These are phyloP conservation scores for Cordyceps tenuipes DNA, from an alignment of 2,329 filamentous ascomycete genomes.

Conservation along the genomic window DNA sequence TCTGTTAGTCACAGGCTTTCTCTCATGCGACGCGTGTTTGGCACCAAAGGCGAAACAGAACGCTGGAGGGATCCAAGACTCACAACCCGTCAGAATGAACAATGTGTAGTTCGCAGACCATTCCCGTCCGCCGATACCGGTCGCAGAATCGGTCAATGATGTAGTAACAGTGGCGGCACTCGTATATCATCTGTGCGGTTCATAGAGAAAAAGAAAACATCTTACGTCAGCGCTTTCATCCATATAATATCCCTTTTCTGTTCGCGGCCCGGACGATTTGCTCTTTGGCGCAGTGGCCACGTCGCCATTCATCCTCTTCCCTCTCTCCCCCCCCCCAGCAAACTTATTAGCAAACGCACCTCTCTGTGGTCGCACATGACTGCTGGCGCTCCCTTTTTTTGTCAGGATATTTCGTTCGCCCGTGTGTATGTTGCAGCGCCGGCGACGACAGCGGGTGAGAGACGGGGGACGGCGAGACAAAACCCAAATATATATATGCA, in stretches of 20 bases:
- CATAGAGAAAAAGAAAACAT: not conserved
- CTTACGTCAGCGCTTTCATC: not conserved
- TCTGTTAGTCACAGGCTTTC: not conserved
- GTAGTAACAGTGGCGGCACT: not conserved
- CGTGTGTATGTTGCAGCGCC: too few relatives aligned
- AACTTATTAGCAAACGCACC: not conserved
- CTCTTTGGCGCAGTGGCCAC: not conserved
- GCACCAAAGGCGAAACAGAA: not conserved
- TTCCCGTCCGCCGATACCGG: not conserved
- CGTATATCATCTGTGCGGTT: not conserved
- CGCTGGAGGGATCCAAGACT: not conserved
- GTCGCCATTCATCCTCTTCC: not conserved
- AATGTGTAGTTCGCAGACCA: not conserved
- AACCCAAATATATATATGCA: too few relatives aligned
- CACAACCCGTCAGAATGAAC: not conserved
- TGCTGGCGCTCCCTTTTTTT: not conserved
- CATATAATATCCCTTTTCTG: not conserved
- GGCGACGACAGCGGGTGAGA: not conserved
- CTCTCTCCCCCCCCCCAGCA: too few relatives aligned
- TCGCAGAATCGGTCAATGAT: not conserved
- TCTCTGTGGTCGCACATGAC: constrained; percentile 5
- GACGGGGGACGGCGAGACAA: not conserved
- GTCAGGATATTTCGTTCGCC: too few relatives aligned
- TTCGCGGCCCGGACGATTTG: not conserved
- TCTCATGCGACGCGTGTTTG: too few relatives aligned